A percentile compares a stretch with the other conserved stretches of the same genome.
phyloP scores from a whole-genome alignment of 805 yeast genomes.

The Monosporozyma solicola region DNA sequence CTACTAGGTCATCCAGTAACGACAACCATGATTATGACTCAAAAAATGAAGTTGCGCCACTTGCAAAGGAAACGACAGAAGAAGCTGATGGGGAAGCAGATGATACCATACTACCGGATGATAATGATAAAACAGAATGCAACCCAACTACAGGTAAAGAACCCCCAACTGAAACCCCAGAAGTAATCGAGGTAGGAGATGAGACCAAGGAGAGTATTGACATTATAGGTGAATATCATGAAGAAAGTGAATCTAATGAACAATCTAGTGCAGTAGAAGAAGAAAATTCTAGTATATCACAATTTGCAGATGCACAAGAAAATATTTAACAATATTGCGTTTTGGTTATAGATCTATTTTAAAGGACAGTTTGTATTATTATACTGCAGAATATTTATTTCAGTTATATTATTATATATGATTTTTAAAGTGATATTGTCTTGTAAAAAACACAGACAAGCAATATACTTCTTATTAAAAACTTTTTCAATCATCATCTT shows the following conservation, averaged over 20 bases:
- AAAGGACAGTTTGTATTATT: not conserved
- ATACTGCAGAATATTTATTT: not conserved
- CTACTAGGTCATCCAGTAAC: not conserved
- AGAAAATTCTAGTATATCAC: constrained; percentile 6
- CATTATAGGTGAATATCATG: constrained; percentile 7
- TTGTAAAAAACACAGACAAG: not conserved
- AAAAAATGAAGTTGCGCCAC: not conserved
- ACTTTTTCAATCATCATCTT: not conserved
- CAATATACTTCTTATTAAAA: not conserved
- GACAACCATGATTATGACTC: not conserved
- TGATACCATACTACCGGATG: not conserved
- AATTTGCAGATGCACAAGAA: constrained; percentile 16
- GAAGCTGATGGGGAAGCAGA: not conserved
- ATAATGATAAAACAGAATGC: not conserved
- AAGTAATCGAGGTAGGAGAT: not conserved
- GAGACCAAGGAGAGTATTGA: constrained; percentile 3
- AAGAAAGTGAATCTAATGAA: not conserved
- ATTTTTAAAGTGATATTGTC: not conserved
- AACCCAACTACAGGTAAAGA: not conserved
- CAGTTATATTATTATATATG: not conserved
- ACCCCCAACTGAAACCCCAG: not conserved
- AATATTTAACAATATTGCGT: not conserved
- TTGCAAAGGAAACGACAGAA: not conserved
- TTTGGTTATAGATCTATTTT: constrained; percentile 2
- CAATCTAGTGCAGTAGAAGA: not conserved